Evolutionary conservation across 805 yeast species (phyloP).

Genomic region (Metschnikowia noctiluminum): DNA sequence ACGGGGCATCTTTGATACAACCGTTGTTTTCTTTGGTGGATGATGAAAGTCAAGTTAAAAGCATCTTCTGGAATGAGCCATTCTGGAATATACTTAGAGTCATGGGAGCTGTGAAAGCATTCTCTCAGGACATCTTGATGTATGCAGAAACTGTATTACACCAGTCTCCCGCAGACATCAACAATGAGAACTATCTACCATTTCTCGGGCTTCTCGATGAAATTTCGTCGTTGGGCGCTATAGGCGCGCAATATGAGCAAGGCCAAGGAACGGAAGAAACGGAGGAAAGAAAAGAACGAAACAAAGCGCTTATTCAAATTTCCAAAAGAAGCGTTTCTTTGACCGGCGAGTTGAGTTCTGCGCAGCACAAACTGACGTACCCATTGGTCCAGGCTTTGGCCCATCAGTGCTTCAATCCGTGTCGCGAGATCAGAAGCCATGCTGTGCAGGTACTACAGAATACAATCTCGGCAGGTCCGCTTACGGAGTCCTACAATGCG

Average conservation of each 20-base stretch:
- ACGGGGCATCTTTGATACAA: constrained; percentile 42
- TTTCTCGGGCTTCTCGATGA: constrained; percentile 73
- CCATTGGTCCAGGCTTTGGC: constrained; percentile 80
- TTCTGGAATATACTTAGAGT: constrained; percentile 55
- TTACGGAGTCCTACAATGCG: constrained; percentile 41
- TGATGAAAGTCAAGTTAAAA: constrained; percentile 36
- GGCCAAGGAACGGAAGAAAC: constrained; percentile 19
- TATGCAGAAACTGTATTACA: constrained; percentile 44
- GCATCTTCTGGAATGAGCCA: constrained; percentile 33
- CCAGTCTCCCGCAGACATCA: constrained; percentile 34
- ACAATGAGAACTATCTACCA: constrained; percentile 55
- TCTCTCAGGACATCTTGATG: constrained; percentile 42
- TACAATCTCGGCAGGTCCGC: constrained; percentile 42
- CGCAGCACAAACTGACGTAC: constrained; percentile 40
- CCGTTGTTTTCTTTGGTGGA: constrained; percentile 51
- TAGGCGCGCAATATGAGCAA: constrained; percentile 74
- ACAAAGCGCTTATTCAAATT: constrained; percentile 46
- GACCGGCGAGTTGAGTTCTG: constrained; percentile 48
- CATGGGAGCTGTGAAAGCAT: constrained; percentile 44
- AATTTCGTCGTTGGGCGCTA: constrained; percentile 75
- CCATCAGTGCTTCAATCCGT: constrained; percentile 86
- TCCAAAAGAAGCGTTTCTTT: constrained; percentile 61
- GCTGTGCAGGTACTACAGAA: constrained; percentile 62
- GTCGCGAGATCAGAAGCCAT: constrained; percentile 66
- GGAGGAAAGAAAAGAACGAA: constrained; percentile 45